These are phyloP conservation scores for Colletotrichum liaoningense DNA, from an alignment of 2,329 filamentous ascomycete species.

Conservation along the genomic window DNA sequence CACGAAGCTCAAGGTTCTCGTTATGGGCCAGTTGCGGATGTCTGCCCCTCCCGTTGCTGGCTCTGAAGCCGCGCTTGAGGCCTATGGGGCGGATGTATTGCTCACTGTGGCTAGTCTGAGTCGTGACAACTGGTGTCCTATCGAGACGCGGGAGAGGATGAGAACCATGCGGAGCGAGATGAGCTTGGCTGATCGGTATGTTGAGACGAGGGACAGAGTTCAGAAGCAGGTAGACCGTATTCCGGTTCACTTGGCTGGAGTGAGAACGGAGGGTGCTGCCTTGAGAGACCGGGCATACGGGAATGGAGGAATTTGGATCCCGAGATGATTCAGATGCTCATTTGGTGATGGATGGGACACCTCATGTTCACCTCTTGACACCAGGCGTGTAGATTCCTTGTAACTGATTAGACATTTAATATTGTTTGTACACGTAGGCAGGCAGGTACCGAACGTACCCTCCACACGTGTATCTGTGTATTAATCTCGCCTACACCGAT, in stretches of 20 bases:
- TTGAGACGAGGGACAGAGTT: slow-evolving; percentile 59
- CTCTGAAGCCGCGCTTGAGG: slow-evolving; percentile 41
- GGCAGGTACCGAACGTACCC: too few relatives aligned
- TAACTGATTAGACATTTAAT: too few relatives aligned
- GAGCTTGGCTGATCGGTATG: slow-evolving; percentile 57
- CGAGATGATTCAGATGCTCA: slow-evolving; percentile 41
- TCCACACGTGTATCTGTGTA: too few relatives aligned
- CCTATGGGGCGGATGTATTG: slow-evolving; percentile 53
- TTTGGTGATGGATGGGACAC: too few relatives aligned
- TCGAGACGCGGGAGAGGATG: slow-evolving; percentile 50
- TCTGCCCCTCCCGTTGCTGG: slow-evolving; percentile 34
- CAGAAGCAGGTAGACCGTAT: slow-evolving; percentile 68
- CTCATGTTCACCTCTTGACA: too few relatives aligned
- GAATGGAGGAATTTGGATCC: slow-evolving; percentile 61
- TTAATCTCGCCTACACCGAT: too few relatives aligned
- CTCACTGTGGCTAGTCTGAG: slow-evolving; percentile 59
- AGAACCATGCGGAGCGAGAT: slow-evolving; percentile 53
- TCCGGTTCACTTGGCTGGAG: slow-evolving; percentile 68
- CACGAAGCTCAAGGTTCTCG: slow-evolving; percentile 60
- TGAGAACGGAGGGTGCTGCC: slow-evolving; percentile 61
- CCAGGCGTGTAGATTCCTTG: too few relatives aligned
- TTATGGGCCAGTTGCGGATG: slow-evolving; percentile 70
- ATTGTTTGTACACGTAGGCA: too few relatives aligned
- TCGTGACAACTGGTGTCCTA: slow-evolving; percentile 57
- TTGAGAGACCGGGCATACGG: slow-evolving; percentile 62